These are phyloP conservation scores for Geotrichum carabidarum DNA, from an alignment of 1,139 yeast genomes.

Conservation along the genomic window DNA sequence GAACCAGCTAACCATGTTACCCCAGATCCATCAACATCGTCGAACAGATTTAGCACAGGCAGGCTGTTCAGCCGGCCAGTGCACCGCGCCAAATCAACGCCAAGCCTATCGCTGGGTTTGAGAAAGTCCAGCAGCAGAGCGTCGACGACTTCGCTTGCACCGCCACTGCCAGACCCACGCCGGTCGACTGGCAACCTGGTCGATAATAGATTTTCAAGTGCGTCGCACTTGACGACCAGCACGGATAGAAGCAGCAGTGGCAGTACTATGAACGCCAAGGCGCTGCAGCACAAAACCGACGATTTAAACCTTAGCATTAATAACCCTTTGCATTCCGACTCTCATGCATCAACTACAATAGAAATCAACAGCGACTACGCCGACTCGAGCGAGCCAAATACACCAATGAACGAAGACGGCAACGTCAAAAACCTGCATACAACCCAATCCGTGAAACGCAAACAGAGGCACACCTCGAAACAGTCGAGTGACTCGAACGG, in stretches of 20 bases:
- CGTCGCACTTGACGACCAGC: slow-evolving; percentile 8
- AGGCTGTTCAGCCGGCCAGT: background rate
- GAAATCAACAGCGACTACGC: slow-evolving; percentile 1
- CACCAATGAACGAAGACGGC: background rate
- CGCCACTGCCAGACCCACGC: background rate
- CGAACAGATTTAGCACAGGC: too few relatives aligned
- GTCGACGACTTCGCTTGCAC: background rate
- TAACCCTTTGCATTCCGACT: background rate
- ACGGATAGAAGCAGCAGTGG: slow-evolving; percentile 12
- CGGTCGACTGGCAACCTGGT: background rate
- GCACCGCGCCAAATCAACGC: slow-evolving; percentile 9
- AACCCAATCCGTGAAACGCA: background rate
- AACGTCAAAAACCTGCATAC: background rate
- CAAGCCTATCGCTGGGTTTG: background rate
- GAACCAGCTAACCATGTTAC: too few relatives aligned
- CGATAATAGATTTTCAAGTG: slow-evolving; percentile 11
- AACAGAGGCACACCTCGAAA: background rate
- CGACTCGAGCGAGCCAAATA: background rate
- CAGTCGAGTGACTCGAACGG: background rate
- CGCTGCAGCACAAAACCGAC: background rate
- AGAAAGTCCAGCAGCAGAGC: background rate
- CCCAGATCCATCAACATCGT: too few relatives aligned
- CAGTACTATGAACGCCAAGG: slow-evolving; percentile 1
- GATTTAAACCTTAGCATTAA: background rate
- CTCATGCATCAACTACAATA: background rate